Evolutionary conservation across 1,284 basidiomycete genomes (phyloP).

Genomic region (Irpex sp.): DNA sequence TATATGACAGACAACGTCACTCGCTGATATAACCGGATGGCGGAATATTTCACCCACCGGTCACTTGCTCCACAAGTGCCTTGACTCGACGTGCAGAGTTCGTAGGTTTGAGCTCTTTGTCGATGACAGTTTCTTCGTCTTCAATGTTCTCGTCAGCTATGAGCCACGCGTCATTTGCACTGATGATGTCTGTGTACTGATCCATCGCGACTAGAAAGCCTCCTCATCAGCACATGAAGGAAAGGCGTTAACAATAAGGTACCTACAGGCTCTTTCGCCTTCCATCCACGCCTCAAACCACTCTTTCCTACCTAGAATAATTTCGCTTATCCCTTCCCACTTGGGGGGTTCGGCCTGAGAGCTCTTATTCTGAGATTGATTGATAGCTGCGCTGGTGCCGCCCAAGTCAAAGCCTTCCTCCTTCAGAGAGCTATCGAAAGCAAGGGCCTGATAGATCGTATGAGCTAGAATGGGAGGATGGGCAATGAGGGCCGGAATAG

Average conservation of each 20-base stretch:
- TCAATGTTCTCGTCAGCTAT: slow-evolving; percentile 66
- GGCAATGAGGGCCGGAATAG: slow-evolving; percentile 69
- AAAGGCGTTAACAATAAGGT: neutral
- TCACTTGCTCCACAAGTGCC: slow-evolving; percentile 83
- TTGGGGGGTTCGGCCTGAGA: slow-evolving; percentile 20
- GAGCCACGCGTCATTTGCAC: slow-evolving; percentile 82
- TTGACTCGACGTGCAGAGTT: slow-evolving; percentile 78
- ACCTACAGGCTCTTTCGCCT: slow-evolving; percentile 82
- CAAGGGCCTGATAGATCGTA: slow-evolving; percentile 87
- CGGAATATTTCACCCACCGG: slow-evolving; percentile 43
- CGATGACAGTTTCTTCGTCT: slow-evolving; percentile 29
- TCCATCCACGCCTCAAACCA: slow-evolving; percentile 92
- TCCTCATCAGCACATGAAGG: too few species aligned
- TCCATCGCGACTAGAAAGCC: slow-evolving; percentile 59
- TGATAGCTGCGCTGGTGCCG: slow-evolving; percentile 38
- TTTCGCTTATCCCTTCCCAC: slow-evolving; percentile 76
- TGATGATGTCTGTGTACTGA: slow-evolving; percentile 80
- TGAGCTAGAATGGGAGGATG: slow-evolving; percentile 89
- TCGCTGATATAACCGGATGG: neutral
- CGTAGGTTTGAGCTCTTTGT: slow-evolving; percentile 57
- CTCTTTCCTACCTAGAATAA: slow-evolving; percentile 75
- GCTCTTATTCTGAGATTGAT: slow-evolving; percentile 16
- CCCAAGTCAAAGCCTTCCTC: slow-evolving; percentile 68
- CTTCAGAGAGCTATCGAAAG: slow-evolving; percentile 81
- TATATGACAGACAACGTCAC: neutral